Evolutionary conservation across 306 rosid genomes (phyloP).

Genomic region (Hippophae gyantsensis): DNA sequence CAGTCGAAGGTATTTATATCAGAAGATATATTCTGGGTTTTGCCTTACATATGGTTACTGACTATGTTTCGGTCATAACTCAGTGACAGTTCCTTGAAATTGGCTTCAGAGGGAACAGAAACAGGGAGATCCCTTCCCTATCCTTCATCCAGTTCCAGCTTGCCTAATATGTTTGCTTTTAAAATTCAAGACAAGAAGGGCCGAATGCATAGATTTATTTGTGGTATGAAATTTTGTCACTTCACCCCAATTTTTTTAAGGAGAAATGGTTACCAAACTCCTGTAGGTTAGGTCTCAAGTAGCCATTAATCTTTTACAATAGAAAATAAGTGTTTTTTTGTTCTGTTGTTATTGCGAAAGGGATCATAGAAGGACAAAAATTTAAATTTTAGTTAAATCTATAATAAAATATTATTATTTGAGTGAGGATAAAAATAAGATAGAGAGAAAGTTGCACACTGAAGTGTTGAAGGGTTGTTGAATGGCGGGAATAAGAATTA

Average conservation of each 20-base stretch:
- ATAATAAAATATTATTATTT: no score
- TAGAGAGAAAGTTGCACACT: no score
- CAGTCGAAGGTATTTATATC: slow-evolving; percentile 44
- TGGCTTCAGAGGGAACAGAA: slow-evolving; percentile 72
- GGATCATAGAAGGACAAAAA: no score
- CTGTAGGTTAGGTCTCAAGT: no score
- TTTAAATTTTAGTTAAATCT: no score
- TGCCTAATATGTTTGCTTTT: slow-evolving; percentile 46
- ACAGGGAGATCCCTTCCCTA: slow-evolving; percentile 37
- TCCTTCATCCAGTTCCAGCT: slow-evolving; percentile 26
- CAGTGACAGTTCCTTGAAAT: slow-evolving; percentile 70
- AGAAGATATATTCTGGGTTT: slow-evolving; percentile 3
- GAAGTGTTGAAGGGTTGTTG: no score
- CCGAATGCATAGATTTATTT: slow-evolving; percentile 70
- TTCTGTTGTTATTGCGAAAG: no score
- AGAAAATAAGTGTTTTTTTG: no score
- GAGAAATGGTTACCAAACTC: no score
- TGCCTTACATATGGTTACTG: slow-evolving; percentile 6
- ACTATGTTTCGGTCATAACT: slow-evolving; percentile 19
- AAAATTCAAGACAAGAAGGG: slow-evolving; percentile 76
- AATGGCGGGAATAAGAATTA: no score
- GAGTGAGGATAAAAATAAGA: no score
- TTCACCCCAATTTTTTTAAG: not conserved
- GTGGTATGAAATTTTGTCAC: slow-evolving; percentile 45
- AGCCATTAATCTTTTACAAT: no score